phyloP scores from a whole-genome alignment of 83 land plant genomes.

The Isoetes engelmannii region DNA sequence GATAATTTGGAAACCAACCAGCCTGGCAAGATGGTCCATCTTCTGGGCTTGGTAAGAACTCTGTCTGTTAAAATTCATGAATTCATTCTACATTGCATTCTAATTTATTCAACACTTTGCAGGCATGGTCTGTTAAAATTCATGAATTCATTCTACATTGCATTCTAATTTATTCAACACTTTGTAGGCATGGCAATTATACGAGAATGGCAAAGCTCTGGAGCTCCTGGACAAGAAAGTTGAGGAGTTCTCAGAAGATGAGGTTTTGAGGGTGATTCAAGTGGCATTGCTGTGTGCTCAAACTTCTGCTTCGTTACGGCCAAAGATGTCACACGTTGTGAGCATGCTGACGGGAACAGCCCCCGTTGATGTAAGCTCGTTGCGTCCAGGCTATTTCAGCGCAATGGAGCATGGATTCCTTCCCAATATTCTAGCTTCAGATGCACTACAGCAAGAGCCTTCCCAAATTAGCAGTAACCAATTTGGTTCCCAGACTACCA shows the following conservation, averaged over 20 bases:
- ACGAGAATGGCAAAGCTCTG: conserved; percentile 32
- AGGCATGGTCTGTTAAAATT: conserved; percentile 30
- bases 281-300: conserved; percentile 6
- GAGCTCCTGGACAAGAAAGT: conserved; percentile 43
- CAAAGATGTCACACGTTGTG: conserved; percentile 3
- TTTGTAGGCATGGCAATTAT: conserved; percentile 44
- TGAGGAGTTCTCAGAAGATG: conserved; percentile 25
- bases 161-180: not conserved
- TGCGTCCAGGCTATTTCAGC: not conserved
- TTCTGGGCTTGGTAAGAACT: conserved; percentile 62
- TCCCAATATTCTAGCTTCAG: no score
- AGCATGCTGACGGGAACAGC: conserved; percentile 1
- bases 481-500: no score
- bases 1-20: conserved; percentile 34
- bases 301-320: not conserved
- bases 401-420: not conserved
- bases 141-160: not conserved
- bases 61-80: not conserved
- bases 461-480: no score
- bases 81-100: not conserved
- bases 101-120: not conserved
- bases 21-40: conserved; percentile 21
- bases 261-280: conserved; percentile 6
- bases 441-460: no score
- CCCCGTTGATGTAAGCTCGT: conserved; percentile 10